Base-by-base conservation (phyloP, 169 alveolate genomes). In the Cryptosporidium sp. region DNA sequence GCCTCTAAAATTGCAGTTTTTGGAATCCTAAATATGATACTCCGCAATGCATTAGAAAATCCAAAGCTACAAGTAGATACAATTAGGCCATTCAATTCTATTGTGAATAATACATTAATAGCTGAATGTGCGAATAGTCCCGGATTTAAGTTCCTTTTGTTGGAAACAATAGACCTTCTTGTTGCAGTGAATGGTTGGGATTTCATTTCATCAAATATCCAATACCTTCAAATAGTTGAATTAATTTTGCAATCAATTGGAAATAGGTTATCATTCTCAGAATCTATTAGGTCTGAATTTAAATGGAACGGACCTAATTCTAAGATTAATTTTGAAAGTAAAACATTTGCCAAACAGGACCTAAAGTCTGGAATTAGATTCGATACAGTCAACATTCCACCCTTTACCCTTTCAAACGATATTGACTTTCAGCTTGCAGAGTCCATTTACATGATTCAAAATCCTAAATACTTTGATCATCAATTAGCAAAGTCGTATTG, bases 41-140 rank as follows among this genome's bases (percentile, higher is more conserved):
- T 80, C 8, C 61, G 55, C 8, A 67, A 29, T 35, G 89, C 89
- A 41, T 65, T 59, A 31, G 51, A 80, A 43, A 62, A 80, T 37
- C 89, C 89, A 21, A 43, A 58, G 1, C 65, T 59, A 6, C 23
- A 80, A 45, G 62, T 80, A n/a, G 80, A 80, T 41, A 80, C 89
- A 16, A 43, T 80, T 18, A 59, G 65, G 31, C 89, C 89, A 12
- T 80, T 80, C 59, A 80, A 62, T 62, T n/a, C 89, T 6, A 80
- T 80, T 39, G 8, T 65, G 41, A 80, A 80, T 37, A 80, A 80
- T 80, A 80, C 89, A 33, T 61, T 80, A 23, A 80, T 59, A 58
- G 62, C 89, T 14, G 89, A 80, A 65, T 80, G 89, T 41, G 61
- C 89, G 7, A 80, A 80, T 45, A 80, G 68, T 39, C 89, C 89